Conservation (phyloP, 306 rosid species). For the Cucumis hystrix region DNA sequence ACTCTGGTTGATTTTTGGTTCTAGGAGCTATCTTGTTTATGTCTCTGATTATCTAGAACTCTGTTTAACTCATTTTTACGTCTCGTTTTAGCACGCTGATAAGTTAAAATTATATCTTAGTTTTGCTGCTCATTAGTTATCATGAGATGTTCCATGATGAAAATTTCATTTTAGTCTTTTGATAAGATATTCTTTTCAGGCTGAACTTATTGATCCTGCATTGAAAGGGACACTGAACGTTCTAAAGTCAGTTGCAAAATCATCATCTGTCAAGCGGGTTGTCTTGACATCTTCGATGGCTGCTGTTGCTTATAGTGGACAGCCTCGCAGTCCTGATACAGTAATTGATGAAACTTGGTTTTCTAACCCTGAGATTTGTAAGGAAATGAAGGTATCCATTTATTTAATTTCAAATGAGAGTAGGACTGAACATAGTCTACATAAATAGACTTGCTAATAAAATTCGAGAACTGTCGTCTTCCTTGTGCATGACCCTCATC, state of each 20-base stretch:
- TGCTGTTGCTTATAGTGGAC: slow-evolving; percentile 26
- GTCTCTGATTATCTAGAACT: not conserved
- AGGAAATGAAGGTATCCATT: slow-evolving; percentile 25
- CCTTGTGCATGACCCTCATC: not conserved
- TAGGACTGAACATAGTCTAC: not conserved
- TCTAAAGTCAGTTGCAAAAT: slow-evolving; percentile 25
- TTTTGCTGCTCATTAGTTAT: not conserved
- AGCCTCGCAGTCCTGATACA: slow-evolving; percentile 25
- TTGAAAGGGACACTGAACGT: slow-evolving; percentile 50
- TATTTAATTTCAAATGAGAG: not conserved
- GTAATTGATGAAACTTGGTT: slow-evolving; percentile 46
- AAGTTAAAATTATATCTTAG: not conserved
- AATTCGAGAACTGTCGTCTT: not conserved
- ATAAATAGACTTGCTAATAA: not conserved
- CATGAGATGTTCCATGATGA: not conserved
- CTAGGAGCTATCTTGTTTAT: not conserved
- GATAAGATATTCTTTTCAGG: slow-evolving; percentile 18
- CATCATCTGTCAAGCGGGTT: slow-evolving; percentile 29
- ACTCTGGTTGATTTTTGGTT: not conserved
- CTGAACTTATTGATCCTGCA: slow-evolving; percentile 41
- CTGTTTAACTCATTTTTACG: not conserved
- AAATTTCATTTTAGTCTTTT: not conserved
- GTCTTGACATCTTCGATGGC: slow-evolving; percentile 41
- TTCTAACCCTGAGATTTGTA: slow-evolving; percentile 22
- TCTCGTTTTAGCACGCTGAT: not conserved